A percentile compares a stretch with the other conserved stretches of the same genome.
phyloP scores from a whole-genome alignment of 2,329 filamentous ascomycete genomes.

The Phialophora tarda region DNA sequence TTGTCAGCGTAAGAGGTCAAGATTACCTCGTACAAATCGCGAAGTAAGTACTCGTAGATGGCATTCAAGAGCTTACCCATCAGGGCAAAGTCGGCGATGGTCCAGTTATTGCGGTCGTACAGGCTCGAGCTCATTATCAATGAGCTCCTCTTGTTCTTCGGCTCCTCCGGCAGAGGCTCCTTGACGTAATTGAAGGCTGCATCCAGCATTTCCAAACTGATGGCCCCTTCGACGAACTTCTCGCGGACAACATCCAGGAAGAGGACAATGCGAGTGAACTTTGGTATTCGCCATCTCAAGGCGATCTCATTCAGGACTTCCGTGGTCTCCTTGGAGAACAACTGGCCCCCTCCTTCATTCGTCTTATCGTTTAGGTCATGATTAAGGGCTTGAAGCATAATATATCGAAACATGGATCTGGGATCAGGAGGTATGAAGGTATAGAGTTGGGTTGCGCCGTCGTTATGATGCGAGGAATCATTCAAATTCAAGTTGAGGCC shows the following conservation, averaged over 20 bases:
- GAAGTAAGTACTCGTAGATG: slow-evolving; percentile 79
- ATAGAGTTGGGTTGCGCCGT: slow-evolving; percentile 64
- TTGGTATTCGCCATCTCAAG: slow-evolving; percentile 85
- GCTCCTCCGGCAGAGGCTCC: slow-evolving; percentile 66
- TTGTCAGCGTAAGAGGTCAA: slow-evolving; percentile 90
- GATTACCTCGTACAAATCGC: slow-evolving; percentile 86
- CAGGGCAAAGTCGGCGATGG: slow-evolving; percentile 68
- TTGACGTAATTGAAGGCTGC: slow-evolving; percentile 83
- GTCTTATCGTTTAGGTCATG: slow-evolving; percentile 64
- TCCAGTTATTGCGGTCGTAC: slow-evolving; percentile 69
- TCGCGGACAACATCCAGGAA: slow-evolving; percentile 84
- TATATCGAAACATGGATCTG: slow-evolving; percentile 79
- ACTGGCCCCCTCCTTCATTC: slow-evolving; percentile 55
- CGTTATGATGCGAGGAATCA: slow-evolving; percentile 48
- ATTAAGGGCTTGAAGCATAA: slow-evolving; percentile 75
- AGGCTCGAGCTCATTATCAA: slow-evolving; percentile 50
- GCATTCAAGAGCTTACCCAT: slow-evolving; percentile 77
- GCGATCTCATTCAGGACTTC: slow-evolving; percentile 86
- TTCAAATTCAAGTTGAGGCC: slow-evolving; percentile 66
- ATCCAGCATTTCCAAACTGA: slow-evolving; percentile 81
- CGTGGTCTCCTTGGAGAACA: slow-evolving; percentile 75
- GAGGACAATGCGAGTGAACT: slow-evolving; percentile 76
- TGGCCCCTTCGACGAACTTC: slow-evolving; percentile 83
- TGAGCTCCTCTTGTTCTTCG: slow-evolving; percentile 63
- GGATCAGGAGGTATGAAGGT: slow-evolving; percentile 89